Percentiles rank a stretch among this genome's conserved stretches.
These are phyloP conservation scores for Alloascoidea hylecoeti DNA, from an alignment of 805 yeast species.

Conservation along the genomic window DNA sequence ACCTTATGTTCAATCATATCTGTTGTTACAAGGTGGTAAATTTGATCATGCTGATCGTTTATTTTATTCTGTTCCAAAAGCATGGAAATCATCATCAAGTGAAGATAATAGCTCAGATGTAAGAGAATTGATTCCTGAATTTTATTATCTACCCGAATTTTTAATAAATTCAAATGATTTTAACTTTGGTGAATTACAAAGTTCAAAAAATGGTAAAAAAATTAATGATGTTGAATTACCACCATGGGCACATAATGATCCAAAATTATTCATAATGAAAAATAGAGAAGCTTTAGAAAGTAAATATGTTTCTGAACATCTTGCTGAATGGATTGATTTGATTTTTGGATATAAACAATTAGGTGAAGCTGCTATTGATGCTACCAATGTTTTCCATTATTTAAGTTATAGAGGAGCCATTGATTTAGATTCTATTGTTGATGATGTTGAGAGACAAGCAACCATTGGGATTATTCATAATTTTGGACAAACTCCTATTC, in stretches of 20 bases:
- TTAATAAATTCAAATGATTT: slow-evolving; percentile 48
- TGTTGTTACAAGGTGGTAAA: slow-evolving; percentile 72
- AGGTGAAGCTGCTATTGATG: slow-evolving; percentile 52
- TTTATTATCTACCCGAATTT: slow-evolving; percentile 72
- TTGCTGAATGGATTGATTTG: slow-evolving; percentile 78
- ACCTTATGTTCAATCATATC: slow-evolving; percentile 72
- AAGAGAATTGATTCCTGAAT: slow-evolving; percentile 78
- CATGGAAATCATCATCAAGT: slow-evolving; percentile 77
- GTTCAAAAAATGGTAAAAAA: slow-evolving; percentile 22
- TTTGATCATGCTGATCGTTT: slow-evolving; percentile 83
- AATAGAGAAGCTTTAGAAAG: slow-evolving; percentile 79
- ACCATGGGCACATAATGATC: slow-evolving; percentile 74
- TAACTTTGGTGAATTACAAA: slow-evolving; percentile 60
- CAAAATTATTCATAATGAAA: slow-evolving; percentile 55
- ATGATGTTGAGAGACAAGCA: slow-evolving; percentile 62
- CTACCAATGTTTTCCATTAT: slow-evolving; percentile 72
- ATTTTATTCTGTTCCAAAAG: slow-evolving; percentile 58
- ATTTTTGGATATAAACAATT: slow-evolving; percentile 71
- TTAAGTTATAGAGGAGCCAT: slow-evolving; percentile 78
- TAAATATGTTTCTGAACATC: slow-evolving; percentile 59
- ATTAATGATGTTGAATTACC: slow-evolving; percentile 60
- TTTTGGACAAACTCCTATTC: slow-evolving; percentile 83
- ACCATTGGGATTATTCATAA: slow-evolving; percentile 78
- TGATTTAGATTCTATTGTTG: slow-evolving; percentile 57
- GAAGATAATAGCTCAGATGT: slow-evolving; percentile 77